Evolutionary conservation across 768 basidiomycete genomes (phyloP), one percentile per base, ranked within the genome.

Genomic region (Coprinellus micaceus): DNA sequence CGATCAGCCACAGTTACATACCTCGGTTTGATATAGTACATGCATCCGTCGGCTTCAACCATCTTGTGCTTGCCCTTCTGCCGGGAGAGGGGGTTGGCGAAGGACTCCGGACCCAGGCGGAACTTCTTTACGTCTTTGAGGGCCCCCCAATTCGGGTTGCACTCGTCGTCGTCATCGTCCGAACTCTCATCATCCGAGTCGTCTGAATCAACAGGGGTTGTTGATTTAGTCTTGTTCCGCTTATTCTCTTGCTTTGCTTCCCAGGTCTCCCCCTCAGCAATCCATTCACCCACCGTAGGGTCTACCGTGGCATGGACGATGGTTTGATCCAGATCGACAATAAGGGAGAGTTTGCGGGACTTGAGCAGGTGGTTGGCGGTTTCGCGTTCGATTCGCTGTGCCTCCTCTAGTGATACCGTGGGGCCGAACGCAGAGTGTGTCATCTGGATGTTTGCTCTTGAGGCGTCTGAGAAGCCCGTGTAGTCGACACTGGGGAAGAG

Each of bases 21-120:
- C 96, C 96, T 82, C 58, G 94, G 94, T 71, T 99, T 99, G 69
- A 98, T 92, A 70, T 96, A 99, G 71, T 98, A 98, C 82, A 92
- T 89, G 64, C 92, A 93, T 0, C 91, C 91, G 48, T 91, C 89
- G 49, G 78, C 85, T 63, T 88, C 87, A 2, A 89, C 78, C 59
- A 72, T 69, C 68, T 82, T 86, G 46, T 77, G 77, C 69, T 85
- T 85, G n/a, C 80, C 83, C 65, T 82, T 85, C 50, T 65, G 69
- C 66, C 78, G 74, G 30, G 69, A 61, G 17, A 73, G 64, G 12
- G 70, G 73, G 39, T 70, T 77, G 52, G 63, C 82, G 69, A 75
- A 84, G 63, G 69, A 86, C 75, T 97, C 94, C n/a, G 90, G 88
- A 11, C 84, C 84, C 6, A 99, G 80, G 58, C 83, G 83, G 73